These are phyloP conservation scores for Anthoceros angustus DNA, from an alignment of 225 moss, liverwort and hornwort species.

Conservation along the genomic window DNA sequence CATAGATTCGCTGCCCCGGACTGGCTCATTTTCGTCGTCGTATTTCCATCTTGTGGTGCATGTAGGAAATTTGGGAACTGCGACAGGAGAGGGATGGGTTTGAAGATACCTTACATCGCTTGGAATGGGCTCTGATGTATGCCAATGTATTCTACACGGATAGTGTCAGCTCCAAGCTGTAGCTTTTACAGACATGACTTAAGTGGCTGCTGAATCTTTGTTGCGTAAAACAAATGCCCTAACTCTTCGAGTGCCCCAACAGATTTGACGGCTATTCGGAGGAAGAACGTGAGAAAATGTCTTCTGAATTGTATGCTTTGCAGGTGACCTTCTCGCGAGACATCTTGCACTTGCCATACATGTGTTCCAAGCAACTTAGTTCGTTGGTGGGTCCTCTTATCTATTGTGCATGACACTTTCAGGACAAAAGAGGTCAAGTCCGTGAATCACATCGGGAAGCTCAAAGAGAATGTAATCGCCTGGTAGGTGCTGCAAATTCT, in stretches of 20 bases:
- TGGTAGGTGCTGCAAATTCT: constrained; percentile 19
- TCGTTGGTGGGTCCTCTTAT: too few species aligned
- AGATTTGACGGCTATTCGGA: background rate
- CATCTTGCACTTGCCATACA: background rate
- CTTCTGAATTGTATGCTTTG: background rate
- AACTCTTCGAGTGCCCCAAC: background rate
- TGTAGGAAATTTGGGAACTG: constrained; percentile 36
- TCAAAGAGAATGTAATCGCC: constrained; percentile 59
- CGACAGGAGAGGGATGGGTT: constrained; percentile 28
- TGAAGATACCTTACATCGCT: constrained; percentile 36
- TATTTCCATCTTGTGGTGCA: background rate
- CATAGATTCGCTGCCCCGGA: background rate
- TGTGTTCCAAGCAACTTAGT: too few species aligned
- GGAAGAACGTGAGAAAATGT: background rate
- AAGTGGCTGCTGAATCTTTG: background rate
- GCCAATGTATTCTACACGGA: background rate
- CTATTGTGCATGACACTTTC: constrained; percentile 13
- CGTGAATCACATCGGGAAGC: constrained; percentile 59
- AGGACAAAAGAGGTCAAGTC: constrained; percentile 37
- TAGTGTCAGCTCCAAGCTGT: too few species aligned
- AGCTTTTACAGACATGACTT: too few species aligned
- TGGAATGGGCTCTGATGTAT: constrained; percentile 44
- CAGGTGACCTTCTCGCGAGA: background rate
- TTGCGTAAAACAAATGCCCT: background rate
- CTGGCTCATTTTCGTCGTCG: too few species aligned